A percentile compares a stretch with the other conserved stretches of the same genome.
Conservation (phyloP, 345 rosid genomes). For the Carallia brachiata region DNA sequence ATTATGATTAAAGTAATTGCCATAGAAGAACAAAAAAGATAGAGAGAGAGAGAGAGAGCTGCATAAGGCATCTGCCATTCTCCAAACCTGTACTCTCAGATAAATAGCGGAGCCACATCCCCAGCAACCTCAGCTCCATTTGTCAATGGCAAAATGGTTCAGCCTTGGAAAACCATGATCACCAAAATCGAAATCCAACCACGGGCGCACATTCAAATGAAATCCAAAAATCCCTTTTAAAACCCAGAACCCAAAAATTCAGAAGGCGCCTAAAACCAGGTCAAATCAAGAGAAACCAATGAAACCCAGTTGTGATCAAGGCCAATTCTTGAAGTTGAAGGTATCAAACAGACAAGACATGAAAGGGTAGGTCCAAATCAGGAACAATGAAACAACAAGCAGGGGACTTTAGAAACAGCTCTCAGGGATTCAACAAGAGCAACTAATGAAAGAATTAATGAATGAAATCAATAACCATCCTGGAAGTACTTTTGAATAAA, state of each 20-base stretch:
- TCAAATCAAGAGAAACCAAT: constrained; percentile 14
- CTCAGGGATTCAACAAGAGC: constrained; percentile 3
- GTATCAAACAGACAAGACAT: neutral
- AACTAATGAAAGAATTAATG: constrained; percentile 11
- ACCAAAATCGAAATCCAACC: constrained; percentile 25
- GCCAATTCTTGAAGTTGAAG: constrained; percentile 20
- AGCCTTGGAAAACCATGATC: constrained; percentile 23
- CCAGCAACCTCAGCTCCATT: constrained; percentile 55
- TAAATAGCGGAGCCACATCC: constrained; percentile 42
- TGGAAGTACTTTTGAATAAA: constrained; percentile 44
- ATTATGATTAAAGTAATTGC: neutral
- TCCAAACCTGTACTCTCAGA: constrained; percentile 44
- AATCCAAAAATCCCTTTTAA: constrained; percentile 13
- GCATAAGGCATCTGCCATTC: neutral
- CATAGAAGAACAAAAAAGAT: too few species aligned
- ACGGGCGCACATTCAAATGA: constrained; percentile 35
- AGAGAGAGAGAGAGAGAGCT: neutral
- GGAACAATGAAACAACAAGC: neutral
- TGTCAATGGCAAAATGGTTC: constrained; percentile 31
- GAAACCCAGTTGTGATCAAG: constrained; percentile 18
- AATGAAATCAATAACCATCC: constrained; percentile 8
- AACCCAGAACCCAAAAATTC: neutral
- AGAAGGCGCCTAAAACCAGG: neutral
- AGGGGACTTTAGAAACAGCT: constrained; percentile 8
- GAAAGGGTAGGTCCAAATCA: constrained; percentile 19